These are phyloP conservation scores for Nepenthes gracilis DNA, from an alignment of 148 eudicot genomes.

Conservation along the genomic window DNA sequence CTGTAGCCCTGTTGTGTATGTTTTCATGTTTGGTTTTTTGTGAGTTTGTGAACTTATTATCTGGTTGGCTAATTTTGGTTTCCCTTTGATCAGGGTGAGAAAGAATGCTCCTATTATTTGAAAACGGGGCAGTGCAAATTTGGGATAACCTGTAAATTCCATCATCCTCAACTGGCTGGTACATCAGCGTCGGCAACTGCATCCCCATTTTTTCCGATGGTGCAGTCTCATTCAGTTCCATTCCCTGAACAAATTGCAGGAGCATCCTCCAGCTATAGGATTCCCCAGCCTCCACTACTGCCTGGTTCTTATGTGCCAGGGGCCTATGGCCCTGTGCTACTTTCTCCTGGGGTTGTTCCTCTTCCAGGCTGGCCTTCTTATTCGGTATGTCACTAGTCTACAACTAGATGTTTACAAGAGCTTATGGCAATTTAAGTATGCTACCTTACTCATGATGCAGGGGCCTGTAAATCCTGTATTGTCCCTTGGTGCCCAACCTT, in stretches of 20 bases:
- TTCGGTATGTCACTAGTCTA: conserved; percentile 38
- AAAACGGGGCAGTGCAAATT: conserved; percentile 99
- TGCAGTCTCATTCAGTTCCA: conserved; percentile 75
- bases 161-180: conserved; percentile 85
- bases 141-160: conserved; percentile 86
- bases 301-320: conserved; percentile 75
- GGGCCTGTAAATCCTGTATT: conserved; percentile 70
- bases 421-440: neutral
- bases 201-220: conserved; percentile 79
- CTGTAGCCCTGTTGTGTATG: neutral
- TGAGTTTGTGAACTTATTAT: neutral
- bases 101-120: conserved; percentile 98
- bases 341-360: conserved; percentile 78
- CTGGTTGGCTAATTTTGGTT: conserved; percentile 2
- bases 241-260: conserved; percentile 43
- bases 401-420: neutral
- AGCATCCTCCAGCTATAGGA: conserved; percentile 36
- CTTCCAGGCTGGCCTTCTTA: conserved; percentile 75
- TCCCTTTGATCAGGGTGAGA: conserved; percentile 52
- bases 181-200: conserved; percentile 52
- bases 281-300: conserved; percentile 62
- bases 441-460: conserved; percentile 24
- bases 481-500: conserved; percentile 67
- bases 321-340: conserved; percentile 66
- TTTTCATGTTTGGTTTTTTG: neutral